These are phyloP conservation scores for Xylaria sp. DNA, from an alignment of 2,329 filamentous ascomycete species.

Conservation along the genomic window DNA sequence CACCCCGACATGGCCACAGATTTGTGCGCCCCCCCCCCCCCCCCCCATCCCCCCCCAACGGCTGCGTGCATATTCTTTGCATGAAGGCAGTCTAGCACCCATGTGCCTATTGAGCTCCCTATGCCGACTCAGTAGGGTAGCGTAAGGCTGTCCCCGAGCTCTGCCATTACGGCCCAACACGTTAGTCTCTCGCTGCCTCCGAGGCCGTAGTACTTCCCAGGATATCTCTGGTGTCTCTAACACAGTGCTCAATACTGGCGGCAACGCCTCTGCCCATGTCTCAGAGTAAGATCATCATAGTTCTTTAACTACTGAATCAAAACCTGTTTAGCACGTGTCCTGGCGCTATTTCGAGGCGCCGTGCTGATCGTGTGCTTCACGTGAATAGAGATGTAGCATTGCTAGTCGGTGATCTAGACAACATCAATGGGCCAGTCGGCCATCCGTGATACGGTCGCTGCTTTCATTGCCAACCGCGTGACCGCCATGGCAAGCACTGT, in stretches of 20 bases:
- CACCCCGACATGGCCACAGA: slow-evolving; percentile 22
- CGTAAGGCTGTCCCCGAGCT: slow-evolving; percentile 19
- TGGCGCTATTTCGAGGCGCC: background rate
- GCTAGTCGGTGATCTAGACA: background rate
- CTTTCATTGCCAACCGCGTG: slow-evolving; percentile 24
- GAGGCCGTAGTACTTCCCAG: slow-evolving; percentile 1
- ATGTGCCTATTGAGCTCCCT: slow-evolving; percentile 15
- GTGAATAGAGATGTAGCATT: slow-evolving; percentile 2
- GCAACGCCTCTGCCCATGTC: slow-evolving; percentile 10
- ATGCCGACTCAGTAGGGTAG: slow-evolving; percentile 1
- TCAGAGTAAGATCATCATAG: slow-evolving; percentile 18
- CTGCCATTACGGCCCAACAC: slow-evolving; percentile 24
- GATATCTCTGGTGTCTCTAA: background rate
- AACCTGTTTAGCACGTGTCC: slow-evolving; percentile 25
- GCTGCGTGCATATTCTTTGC: slow-evolving; percentile 30
- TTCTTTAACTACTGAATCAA: background rate
- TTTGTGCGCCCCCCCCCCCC: background rate
- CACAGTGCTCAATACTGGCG: slow-evolving; percentile 5
- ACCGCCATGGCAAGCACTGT: slow-evolving; percentile 18
- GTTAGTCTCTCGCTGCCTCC: slow-evolving; percentile 11
- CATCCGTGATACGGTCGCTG: slow-evolving; percentile 20
- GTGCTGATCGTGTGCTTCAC: background rate
- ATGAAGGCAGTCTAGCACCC: slow-evolving; percentile 19
- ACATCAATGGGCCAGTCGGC: slow-evolving; percentile 2
- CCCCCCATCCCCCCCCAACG: slow-evolving; percentile 7